phyloP scores from a whole-genome alignment of 176 grass and related monocot genomes.

The sorghum (Sorghum bicolor) region Sorghum_bicolor_NCBIv3 NC_012871.2:62129501-62130000 shows the following conservation, averaged over 20 bases:
- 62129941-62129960: not conserved
- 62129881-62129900: not conserved
- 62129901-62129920: not conserved
- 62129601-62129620: slow-evolving; percentile 14
- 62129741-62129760: not conserved
- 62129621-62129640: slow-evolving; percentile 2
- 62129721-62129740: not conserved
- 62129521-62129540: not conserved
- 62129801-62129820: not conserved
- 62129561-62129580: slow-evolving; percentile 13
- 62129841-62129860: not conserved
- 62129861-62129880: not conserved
- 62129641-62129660: not conserved
- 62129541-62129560: not conserved
- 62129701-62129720: not conserved
- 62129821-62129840: not conserved
- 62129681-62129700: not conserved
- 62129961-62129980: not conserved
- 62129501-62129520: slow-evolving; percentile 1
- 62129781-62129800: not conserved
- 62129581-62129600: slow-evolving; percentile 14
- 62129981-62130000: not conserved
- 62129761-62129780: not conserved
- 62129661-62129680: not conserved
- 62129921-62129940: not conserved